Base-by-base conservation (phyloP, 345 rosid genomes). In the Hypericum perforatum region DNA sequence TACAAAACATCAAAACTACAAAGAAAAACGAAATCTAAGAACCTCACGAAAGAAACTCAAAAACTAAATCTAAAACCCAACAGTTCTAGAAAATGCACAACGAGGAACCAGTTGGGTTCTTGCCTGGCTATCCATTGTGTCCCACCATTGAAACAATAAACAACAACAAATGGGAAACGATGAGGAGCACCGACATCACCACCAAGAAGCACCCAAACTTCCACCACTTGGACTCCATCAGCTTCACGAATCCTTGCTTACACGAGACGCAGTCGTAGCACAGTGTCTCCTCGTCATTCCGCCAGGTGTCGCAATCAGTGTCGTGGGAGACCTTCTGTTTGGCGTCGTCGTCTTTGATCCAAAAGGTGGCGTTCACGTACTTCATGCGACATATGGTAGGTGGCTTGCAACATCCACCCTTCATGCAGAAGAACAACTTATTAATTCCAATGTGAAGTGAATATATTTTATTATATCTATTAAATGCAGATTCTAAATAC, bases 321-420 rank as follows among this genome's bases (percentile, higher is more conserved):
- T 32, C 50, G 8, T 22, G 7, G 12, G 60, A 52, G 29, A 12
- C 9, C 3, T 32, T 16, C 0, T 39, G 40, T 39, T 6, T 44
- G 14, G 14, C 11, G 1, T 45, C 52, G 29, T 44, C 60, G 37
- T 3, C 54, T 62, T 63, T 71, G 47, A 41, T 72, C 91, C 95
- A 82, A 42, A 57, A 76, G 9, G 89, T 89, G 0, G 83, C 82
- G 37, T 85, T 89, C 39, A 82, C 69, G 2, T 67, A 62, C 43
- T 66, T 77, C 89, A 89, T 79, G 22, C 60, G 64, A 49, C 92
- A 89, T 38, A 53, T 61, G 51, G 36, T 22, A 0, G 95, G 89
- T 0, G 97, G 97, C 56, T 43, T 79, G 76, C 95, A 89, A 53
- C 97, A 89, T 57, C 95, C 97, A 6, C 66, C 60, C 97, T 88